These are phyloP conservation scores for Erythrobasidium yunnanense DNA, from an alignment of 768 basidiomycete genomes.

Conservation along the genomic window DNA sequence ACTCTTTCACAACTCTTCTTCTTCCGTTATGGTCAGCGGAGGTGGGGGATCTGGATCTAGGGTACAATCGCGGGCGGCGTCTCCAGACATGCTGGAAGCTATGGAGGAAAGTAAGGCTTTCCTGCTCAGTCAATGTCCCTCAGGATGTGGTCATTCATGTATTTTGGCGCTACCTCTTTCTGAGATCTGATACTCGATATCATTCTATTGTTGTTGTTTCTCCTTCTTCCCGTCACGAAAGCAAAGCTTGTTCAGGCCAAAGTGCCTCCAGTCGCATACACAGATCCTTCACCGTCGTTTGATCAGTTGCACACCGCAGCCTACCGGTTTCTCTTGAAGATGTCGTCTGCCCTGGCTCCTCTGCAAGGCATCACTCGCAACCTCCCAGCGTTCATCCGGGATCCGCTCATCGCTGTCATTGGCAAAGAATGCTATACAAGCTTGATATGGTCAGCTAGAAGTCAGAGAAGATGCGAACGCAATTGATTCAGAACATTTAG, in stretches of 20 bases:
- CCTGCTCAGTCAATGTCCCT: conserved; percentile 15
- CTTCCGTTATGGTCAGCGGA: too few species aligned
- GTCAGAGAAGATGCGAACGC: not conserved
- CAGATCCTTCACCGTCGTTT: not conserved
- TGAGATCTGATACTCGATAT: not conserved
- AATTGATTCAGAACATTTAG: conserved; percentile 41
- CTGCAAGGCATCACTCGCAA: conserved; percentile 57
- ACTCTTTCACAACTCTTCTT: conserved; percentile 11
- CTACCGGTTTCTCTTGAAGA: conserved; percentile 4
- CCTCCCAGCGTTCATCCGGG: conserved; percentile 72
- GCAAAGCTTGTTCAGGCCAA: not conserved
- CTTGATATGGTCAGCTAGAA: conserved; percentile 19
- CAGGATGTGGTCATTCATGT: conserved; percentile 22
- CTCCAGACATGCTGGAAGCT: conserved; percentile 7
- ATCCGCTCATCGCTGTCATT: conserved; percentile 68
- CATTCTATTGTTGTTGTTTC: not conserved
- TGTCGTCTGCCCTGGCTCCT: conserved; percentile 10
- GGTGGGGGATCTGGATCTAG: not conserved
- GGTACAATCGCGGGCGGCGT: conserved; percentile 13
- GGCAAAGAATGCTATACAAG: conserved; percentile 45
- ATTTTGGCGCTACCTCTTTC: conserved; percentile 3
- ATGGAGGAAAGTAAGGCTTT: not conserved
- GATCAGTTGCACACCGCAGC: not conserved
- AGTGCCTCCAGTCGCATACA: conserved; percentile 2
- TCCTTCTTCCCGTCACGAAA: not conserved